Evolutionary conservation across 2,329 filamentous ascomycete species (phyloP).

Genomic region (Neofusicoccum sp.): DNA sequence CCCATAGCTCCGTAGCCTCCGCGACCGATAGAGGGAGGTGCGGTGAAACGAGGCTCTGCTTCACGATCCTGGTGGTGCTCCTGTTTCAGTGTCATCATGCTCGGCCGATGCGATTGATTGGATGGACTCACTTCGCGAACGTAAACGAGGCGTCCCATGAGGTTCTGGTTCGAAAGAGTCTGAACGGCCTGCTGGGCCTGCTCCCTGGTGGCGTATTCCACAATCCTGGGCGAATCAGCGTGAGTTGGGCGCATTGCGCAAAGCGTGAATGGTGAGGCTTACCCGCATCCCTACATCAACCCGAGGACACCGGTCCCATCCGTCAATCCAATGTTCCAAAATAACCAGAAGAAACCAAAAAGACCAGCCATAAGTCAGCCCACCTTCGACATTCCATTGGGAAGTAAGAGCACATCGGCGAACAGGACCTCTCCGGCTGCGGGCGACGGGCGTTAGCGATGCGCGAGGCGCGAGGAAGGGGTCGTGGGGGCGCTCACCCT

Average conservation of each 20-base stretch:
- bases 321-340: constrained; percentile 98
- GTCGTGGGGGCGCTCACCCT: constrained; percentile 65
- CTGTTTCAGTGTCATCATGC: not conserved
- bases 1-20: constrained; percentile 48
- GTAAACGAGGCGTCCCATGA: constrained; percentile 98
- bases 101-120: not conserved
- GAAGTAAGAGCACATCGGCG: constrained; percentile 98
- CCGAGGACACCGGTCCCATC: constrained; percentile 83
- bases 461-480: constrained; percentile 21
- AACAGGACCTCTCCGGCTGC: constrained; percentile 98
- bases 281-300: constrained; percentile 99
- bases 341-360: constrained; percentile 59
- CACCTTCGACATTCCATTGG: constrained; percentile 99
- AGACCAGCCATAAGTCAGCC: constrained; percentile 87
- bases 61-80: constrained; percentile 77
- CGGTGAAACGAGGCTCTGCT: constrained; percentile 93
- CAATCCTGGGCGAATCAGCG: constrained; percentile 67
- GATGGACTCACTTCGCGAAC: constrained; percentile 76
- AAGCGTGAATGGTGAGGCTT: constrained; percentile 48
- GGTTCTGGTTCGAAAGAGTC: constrained; percentile 97
- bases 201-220: constrained; percentile 99
- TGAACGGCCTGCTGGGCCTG: constrained; percentile 97
- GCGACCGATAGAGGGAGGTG: constrained; percentile 51
- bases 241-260: not conserved
- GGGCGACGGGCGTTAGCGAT: constrained; percentile 35